These are phyloP conservation scores for Apiotrichum sp. DNA, from an alignment of 1,284 basidiomycete species.

Conservation along the genomic window DNA sequence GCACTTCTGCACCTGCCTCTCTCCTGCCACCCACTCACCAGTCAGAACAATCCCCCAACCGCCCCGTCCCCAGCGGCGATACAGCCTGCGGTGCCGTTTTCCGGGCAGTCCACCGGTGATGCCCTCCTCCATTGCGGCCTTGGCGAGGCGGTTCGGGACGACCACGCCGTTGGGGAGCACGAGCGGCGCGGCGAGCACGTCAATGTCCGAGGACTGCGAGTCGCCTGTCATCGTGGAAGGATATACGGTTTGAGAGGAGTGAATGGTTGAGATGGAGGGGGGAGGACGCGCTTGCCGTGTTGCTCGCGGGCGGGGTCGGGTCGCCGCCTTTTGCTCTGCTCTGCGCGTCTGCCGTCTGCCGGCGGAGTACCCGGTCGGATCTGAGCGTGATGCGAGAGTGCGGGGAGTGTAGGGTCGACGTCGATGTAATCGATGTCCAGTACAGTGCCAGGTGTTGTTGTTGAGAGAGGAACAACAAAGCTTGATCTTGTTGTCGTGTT, in stretches of 20 bases:
- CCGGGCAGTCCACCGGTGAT: slow-evolving; percentile 70
- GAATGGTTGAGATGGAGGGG: background rate
- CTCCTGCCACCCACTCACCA: slow-evolving; percentile 42
- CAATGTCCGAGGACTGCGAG: slow-evolving; percentile 18
- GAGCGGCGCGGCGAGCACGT: slow-evolving; percentile 49
- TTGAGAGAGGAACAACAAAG: no score
- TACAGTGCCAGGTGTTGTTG: no score
- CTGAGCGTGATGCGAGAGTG: no score
- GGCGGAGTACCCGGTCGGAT: no score
- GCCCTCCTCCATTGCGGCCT: slow-evolving; percentile 79
- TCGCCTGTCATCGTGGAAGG: background rate
- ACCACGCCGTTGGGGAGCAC: slow-evolving; percentile 55
- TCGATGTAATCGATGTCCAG: no score
- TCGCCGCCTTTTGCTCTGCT: no score
- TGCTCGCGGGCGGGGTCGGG: no score
- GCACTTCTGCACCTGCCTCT: no score
- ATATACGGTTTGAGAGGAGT: background rate
- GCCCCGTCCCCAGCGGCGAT: slow-evolving; percentile 67
- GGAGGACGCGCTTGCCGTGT: background rate
- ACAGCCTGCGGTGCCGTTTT: slow-evolving; percentile 59
- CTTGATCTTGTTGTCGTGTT: no score
- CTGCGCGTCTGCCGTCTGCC: no score
- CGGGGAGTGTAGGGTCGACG: no score
- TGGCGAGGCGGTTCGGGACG: slow-evolving; percentile 51
- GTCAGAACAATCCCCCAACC: slow-evolving; percentile 87